These are phyloP conservation scores for Lactarius indigo DNA, from an alignment of 768 basidiomycete genomes.

Conservation along the genomic window DNA sequence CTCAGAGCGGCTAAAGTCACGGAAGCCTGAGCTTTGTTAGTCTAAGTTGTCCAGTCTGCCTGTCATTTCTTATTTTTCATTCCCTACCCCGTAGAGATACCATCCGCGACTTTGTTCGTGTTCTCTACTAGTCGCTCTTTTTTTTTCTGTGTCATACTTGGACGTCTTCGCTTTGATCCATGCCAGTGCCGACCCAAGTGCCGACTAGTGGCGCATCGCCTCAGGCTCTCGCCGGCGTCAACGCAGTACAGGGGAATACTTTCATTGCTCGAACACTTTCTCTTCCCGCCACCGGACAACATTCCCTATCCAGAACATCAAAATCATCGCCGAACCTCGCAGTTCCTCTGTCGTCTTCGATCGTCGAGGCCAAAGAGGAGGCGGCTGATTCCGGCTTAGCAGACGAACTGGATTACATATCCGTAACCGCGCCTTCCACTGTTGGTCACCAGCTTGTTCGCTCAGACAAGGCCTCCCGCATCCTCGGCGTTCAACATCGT, in stretches of 20 bases:
- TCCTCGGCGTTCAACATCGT: constrained; percentile 72
- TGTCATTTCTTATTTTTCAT: background rate
- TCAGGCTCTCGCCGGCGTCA: background rate
- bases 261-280: background rate
- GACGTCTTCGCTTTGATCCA: background rate
- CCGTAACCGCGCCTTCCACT: constrained; percentile 37
- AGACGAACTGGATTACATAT: constrained; percentile 75
- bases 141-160: background rate
- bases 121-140: background rate
- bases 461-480: constrained; percentile 71
- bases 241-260: background rate
- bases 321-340: background rate
- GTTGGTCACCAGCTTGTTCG: constrained; percentile 37
- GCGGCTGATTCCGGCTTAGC: constrained; percentile 46
- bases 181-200: constrained; percentile 1
- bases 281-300: background rate
- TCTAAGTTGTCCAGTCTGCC: background rate
- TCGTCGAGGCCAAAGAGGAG: constrained; percentile 12
- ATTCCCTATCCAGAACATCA: constrained; percentile 8
- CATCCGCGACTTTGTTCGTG: background rate
- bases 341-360: background rate
- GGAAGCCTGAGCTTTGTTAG: background rate
- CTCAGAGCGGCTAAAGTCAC: constrained; percentile 9
- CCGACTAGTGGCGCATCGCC: background rate
- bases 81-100: background rate